phyloP scores from a whole-genome alignment of 129 eudicot genomes.

The Arctium minus region DNA sequence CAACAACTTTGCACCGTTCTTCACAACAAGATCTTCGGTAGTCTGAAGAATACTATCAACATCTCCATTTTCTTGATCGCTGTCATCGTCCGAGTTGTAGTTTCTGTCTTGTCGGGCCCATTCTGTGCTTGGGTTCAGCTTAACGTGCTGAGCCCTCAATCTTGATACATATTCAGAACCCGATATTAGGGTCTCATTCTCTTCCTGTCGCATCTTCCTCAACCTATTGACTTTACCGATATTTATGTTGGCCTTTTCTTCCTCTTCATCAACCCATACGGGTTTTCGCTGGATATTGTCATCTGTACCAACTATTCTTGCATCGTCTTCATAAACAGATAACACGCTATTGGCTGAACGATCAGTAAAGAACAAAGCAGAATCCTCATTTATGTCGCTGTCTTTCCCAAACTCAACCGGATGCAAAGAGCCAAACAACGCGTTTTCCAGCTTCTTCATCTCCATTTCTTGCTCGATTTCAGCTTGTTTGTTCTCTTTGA shows the following conservation, averaged over 20 bases:
- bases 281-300: constrained; percentile 49
- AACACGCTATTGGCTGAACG: constrained; percentile 44
- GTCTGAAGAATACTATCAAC: constrained; percentile 53
- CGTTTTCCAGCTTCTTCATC: constrained; percentile 65
- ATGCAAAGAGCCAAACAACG: constrained; percentile 67
- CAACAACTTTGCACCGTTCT: constrained; percentile 45
- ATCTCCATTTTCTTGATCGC: constrained; percentile 45
- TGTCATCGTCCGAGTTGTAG: constrained; percentile 54
- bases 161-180: constrained; percentile 78
- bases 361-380: constrained; percentile 67
- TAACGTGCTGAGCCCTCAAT: constrained; percentile 82
- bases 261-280: constrained; percentile 96
- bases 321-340: constrained; percentile 61
- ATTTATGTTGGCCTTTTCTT: constrained; percentile 55
- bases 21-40: constrained; percentile 75
- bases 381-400: constrained; percentile 40
- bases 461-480: constrained; percentile 59
- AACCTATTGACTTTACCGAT: constrained; percentile 71
- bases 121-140: constrained; percentile 77
- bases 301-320: constrained; percentile 17
- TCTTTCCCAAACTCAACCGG: constrained; percentile 74
- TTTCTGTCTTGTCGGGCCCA: constrained; percentile 58
- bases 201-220: constrained; percentile 81
- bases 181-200: constrained; percentile 65
- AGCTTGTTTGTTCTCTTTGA: constrained; percentile 28